These are phyloP conservation scores for Alternaria sp. DNA, from an alignment of 2,329 filamentous ascomycete genomes.

Conservation along the genomic window DNA sequence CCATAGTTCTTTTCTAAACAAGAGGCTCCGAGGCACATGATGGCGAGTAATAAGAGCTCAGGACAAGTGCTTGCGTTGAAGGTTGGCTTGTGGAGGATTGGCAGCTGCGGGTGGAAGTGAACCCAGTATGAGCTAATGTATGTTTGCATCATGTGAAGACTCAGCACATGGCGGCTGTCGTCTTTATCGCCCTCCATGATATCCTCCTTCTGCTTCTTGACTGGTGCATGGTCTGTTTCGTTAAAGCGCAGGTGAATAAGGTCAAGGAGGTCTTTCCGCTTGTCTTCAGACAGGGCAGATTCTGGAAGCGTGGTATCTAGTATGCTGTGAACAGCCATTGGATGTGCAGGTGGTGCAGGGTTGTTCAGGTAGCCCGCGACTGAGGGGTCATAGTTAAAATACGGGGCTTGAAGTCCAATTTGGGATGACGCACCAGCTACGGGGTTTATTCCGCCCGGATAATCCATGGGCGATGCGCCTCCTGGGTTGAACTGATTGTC, in stretches of 20 bases:
- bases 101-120: conserved; percentile 92
- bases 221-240: conserved; percentile 76
- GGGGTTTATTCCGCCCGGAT: conserved; percentile 42
- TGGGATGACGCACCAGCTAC: conserved; percentile 51
- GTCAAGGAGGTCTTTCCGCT: conserved; percentile 82
- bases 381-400: conserved; percentile 59
- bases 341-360: conserved; percentile 70
- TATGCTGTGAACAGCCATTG: conserved; percentile 89
- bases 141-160: conserved; percentile 92
- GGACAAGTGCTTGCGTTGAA: conserved; percentile 89
- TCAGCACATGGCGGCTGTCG: conserved; percentile 69
- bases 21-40: conserved; percentile 91
- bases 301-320: conserved; percentile 82
- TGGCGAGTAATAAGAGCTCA: conserved; percentile 81
- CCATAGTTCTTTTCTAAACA: conserved; percentile 86
- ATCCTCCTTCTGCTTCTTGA: conserved; percentile 76
- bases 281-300: conserved; percentile 83
- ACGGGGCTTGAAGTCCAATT: conserved; percentile 58
- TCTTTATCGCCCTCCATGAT: conserved; percentile 81
- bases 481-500: conserved; percentile 61
- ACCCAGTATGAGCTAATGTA: conserved; percentile 91
- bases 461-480: conserved; percentile 50
- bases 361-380: conserved; percentile 59
- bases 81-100: conserved; percentile 92
- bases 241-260: conserved; percentile 84